Evolutionary conservation across 164 flowering plant genomes (phyloP).

Genomic region (Magnolia sinica): DNA sequence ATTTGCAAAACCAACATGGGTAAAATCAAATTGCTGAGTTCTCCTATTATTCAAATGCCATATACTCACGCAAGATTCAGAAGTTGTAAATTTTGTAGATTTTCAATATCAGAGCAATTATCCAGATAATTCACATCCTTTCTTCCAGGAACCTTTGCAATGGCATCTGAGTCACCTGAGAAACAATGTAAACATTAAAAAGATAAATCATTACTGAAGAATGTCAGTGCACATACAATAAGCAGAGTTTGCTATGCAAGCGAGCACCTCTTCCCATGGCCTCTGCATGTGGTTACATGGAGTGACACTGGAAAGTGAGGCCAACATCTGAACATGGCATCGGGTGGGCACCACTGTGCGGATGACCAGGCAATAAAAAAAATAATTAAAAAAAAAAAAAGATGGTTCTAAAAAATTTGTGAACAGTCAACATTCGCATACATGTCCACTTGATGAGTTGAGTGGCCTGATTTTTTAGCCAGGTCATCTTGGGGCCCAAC

Average conservation of each 20-base stretch:
- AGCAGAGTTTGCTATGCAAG: not conserved
- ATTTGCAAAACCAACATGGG: not conserved
- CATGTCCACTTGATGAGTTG: not conserved
- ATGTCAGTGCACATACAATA: too few species aligned
- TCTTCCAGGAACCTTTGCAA: constrained; percentile 69
- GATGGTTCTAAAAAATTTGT: not conserved
- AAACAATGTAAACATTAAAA: not conserved
- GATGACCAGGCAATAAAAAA: not conserved
- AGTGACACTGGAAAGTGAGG: not conserved
- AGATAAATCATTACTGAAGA: not conserved
- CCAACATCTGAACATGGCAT: not conserved
- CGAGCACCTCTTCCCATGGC: not conserved
- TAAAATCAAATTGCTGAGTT: not conserved
- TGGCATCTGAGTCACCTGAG: constrained; percentile 78
- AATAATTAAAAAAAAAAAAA: not conserved
- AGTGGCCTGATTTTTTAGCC: not conserved
- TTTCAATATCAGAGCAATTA: constrained; percentile 48
- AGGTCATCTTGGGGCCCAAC: not conserved
- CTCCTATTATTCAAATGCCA: not conserved
- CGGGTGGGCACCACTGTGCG: not conserved
- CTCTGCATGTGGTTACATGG: not conserved
- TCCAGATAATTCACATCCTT: constrained; percentile 50
- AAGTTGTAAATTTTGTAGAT: constrained; percentile 71
- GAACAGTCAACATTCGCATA: not conserved
- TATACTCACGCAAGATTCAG: constrained; percentile 68